Evolutionary conservation across 192 early-diverging fungal species (phyloP).

Genomic region (Coemansia sp.): DNA sequence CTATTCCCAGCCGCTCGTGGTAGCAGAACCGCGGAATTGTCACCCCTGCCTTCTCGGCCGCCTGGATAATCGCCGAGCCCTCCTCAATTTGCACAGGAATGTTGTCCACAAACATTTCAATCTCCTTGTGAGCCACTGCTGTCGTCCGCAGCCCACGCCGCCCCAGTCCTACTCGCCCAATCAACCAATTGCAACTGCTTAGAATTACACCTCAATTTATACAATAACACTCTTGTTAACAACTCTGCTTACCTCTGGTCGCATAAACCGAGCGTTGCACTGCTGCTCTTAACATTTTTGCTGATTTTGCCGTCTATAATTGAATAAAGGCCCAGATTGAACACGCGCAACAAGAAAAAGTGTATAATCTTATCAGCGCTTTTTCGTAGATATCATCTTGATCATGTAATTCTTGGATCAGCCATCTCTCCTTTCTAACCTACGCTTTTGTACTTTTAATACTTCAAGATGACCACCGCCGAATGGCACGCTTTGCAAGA

Average conservation of each 20-base stretch:
- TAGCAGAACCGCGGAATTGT: slow-evolving; percentile 71
- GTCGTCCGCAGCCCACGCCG: slow-evolving; percentile 18
- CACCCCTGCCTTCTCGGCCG: slow-evolving; percentile 93
- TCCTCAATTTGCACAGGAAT: slow-evolving; percentile 86
- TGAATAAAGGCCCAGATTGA: slow-evolving; percentile 1
- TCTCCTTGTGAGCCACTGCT: slow-evolving; percentile 52
- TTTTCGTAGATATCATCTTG: slow-evolving; percentile 8
- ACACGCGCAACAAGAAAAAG: not conserved
- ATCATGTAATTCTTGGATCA: slow-evolving; percentile 2
- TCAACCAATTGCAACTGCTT: not conserved
- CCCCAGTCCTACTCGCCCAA: slow-evolving; percentile 2
- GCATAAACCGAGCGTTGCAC: not conserved
- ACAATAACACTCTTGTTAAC: not conserved
- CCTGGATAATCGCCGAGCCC: slow-evolving; percentile 95
- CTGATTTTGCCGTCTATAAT: slow-evolving; percentile 5
- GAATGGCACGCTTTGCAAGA: slow-evolving; percentile 54
- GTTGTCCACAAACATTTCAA: slow-evolving; percentile 90
- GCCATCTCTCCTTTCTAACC: not conserved
- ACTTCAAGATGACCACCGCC: slow-evolving; percentile 14
- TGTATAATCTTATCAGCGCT: not conserved
- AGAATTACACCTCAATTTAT: not conserved
- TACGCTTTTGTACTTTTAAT: not conserved
- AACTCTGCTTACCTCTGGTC: slow-evolving; percentile 8
- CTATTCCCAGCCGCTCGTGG: slow-evolving; percentile 91
- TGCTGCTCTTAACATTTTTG: slow-evolving; percentile 11